phyloP scores from a whole-genome alignment of 2,329 filamentous ascomycete genomes.

The Epichloe aotearoae region DNA sequence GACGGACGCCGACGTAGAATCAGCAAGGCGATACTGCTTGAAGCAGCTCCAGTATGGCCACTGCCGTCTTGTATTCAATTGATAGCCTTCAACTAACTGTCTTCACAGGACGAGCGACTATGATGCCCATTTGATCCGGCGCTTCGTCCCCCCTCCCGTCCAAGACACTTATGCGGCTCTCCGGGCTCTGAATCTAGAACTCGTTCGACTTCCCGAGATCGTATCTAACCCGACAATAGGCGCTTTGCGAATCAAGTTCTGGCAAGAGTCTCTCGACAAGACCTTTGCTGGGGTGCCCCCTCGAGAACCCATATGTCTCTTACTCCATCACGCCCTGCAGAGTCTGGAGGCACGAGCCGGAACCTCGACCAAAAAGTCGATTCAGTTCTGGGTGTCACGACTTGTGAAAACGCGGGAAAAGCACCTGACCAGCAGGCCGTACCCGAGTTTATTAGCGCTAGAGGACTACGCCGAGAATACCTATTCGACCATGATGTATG shows the following conservation, averaged over 20 bases:
- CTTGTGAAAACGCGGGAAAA: slow-evolving; percentile 72
- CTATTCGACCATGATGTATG: slow-evolving; percentile 83
- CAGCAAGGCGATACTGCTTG: slow-evolving; percentile 40
- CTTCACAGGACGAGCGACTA: slow-evolving; percentile 65
- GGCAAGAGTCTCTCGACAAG: slow-evolving; percentile 71
- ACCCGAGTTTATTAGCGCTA: slow-evolving; percentile 55
- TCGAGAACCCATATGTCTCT: slow-evolving; percentile 79
- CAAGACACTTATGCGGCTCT: slow-evolving; percentile 81
- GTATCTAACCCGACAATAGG: slow-evolving; percentile 82
- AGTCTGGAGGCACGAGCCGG: slow-evolving; percentile 38
- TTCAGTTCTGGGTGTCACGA: slow-evolving; percentile 63
- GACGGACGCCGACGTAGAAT: slow-evolving; percentile 37
- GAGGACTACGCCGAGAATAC: slow-evolving; percentile 91
- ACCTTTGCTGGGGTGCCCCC: slow-evolving; percentile 69
- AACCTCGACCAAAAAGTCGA: slow-evolving; percentile 30
- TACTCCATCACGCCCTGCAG: slow-evolving; percentile 61
- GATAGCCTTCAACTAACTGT: slow-evolving; percentile 4
- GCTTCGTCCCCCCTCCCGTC: slow-evolving; percentile 65
- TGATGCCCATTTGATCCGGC: slow-evolving; percentile 72
- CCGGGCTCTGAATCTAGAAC: slow-evolving; percentile 83
- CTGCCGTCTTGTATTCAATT: too few relatives aligned
- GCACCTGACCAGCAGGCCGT: slow-evolving; percentile 73
- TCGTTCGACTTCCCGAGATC: slow-evolving; percentile 78
- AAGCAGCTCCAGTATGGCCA: slow-evolving; percentile 34
- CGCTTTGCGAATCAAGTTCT: slow-evolving; percentile 85